Percentiles rank a stretch among this genome's conserved stretches.
phyloP scores from a whole-genome alignment of 1,139 yeast genomes.

The Meyerozyma athensensis region DNA sequence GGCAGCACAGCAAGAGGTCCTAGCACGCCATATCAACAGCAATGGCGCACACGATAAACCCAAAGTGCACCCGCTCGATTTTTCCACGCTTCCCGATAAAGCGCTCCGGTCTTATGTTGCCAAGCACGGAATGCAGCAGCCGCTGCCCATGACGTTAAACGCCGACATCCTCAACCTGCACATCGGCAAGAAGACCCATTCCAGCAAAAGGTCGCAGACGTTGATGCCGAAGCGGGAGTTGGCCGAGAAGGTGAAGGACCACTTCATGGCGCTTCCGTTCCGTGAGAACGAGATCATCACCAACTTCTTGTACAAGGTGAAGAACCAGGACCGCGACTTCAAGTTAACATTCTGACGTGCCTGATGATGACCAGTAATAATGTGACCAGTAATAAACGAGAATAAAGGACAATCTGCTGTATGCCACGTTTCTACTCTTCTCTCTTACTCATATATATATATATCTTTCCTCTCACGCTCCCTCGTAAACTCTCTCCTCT shows the following conservation, averaged over 20 bases:
- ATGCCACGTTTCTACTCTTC: too few species aligned
- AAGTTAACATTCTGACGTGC: slow-evolving; percentile 30
- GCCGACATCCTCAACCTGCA: slow-evolving; percentile 59
- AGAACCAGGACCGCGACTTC: slow-evolving; percentile 53
- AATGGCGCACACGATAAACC: slow-evolving; percentile 58
- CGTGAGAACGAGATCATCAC: slow-evolving; percentile 77
- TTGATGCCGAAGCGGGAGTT: slow-evolving; percentile 52
- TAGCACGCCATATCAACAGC: slow-evolving; percentile 56
- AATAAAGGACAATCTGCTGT: too few species aligned
- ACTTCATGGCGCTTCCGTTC: slow-evolving; percentile 56
- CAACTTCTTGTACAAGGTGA: slow-evolving; percentile 71
- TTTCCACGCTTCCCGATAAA: slow-evolving; percentile 48
- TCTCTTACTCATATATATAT: too few species aligned
- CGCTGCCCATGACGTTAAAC: slow-evolving; percentile 50
- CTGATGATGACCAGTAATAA: too few species aligned
- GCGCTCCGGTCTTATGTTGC: slow-evolving; percentile 56
- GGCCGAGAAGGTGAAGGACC: slow-evolving; percentile 54
- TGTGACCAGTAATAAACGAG: background rate
- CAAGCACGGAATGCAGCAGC: slow-evolving; percentile 44
- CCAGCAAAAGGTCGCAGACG: slow-evolving; percentile 33
- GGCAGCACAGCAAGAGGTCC: slow-evolving; percentile 57
- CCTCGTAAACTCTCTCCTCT: background rate
- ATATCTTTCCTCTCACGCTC: background rate
- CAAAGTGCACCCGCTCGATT: slow-evolving; percentile 53
- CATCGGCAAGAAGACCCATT: slow-evolving; percentile 60